These are phyloP conservation scores for Trichoderma erinaceum DNA, from an alignment of 495 filamentous ascomycete genomes.

Conservation along the genomic window DNA sequence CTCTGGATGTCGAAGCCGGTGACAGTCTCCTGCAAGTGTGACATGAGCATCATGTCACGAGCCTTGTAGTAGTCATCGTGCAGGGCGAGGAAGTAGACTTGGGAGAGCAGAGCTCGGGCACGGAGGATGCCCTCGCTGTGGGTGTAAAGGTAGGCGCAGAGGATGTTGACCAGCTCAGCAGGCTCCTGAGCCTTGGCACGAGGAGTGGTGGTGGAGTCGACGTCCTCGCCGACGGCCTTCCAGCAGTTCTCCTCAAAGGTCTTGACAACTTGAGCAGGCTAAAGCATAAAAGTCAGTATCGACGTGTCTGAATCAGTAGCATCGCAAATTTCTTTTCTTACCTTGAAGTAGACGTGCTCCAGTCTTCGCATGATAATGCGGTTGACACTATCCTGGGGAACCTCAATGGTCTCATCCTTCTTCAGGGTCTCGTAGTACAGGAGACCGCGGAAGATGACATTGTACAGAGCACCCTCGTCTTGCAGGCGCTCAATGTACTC, in stretches of 20 bases:
- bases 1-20: conserved; percentile 89
- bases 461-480: conserved; percentile 89
- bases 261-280: conserved; percentile 85
- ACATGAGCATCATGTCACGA: conserved; percentile 99
- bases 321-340: conserved; percentile 27
- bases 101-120: conserved; percentile 93
- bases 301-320: background rate
- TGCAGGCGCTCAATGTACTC: conserved; percentile 95
- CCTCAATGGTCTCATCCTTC: conserved; percentile 63
- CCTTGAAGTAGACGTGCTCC: conserved; percentile 98
- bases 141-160: conserved; percentile 91
- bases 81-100: conserved; percentile 95
- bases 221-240: conserved; percentile 65
- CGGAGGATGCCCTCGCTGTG: conserved; percentile 93
- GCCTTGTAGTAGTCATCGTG: conserved; percentile 97
- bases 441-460: conserved; percentile 75
- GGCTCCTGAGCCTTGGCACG: conserved; percentile 58
- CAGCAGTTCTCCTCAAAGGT: conserved; percentile 89
- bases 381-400: conserved; percentile 77
- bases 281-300: conserved; percentile 1
- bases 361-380: conserved; percentile 87
- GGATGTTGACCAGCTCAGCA: conserved; percentile 68
- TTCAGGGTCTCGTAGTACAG: conserved; percentile 79
- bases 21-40: conserved; percentile 96
- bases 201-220: conserved; percentile 77